Conservation (phyloP, 2,329 filamentous ascomycete genomes). For the Fusarium pseudoanthophilum region DNA sequence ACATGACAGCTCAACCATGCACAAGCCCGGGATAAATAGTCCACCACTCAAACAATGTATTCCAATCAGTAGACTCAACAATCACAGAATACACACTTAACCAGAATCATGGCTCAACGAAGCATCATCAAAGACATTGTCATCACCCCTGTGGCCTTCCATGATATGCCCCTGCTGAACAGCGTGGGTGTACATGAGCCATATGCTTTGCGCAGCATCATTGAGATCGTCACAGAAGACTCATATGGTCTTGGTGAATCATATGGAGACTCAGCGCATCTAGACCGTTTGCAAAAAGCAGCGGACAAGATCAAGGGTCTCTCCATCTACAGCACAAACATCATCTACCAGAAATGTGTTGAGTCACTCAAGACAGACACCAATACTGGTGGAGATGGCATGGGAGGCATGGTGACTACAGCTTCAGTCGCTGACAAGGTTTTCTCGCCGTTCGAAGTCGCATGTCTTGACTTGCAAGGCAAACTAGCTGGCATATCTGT, state of each 20-base stretch:
- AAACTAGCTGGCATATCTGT: slow-evolving; percentile 54
- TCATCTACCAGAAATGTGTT: slow-evolving; percentile 85
- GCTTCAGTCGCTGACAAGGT: slow-evolving; percentile 55
- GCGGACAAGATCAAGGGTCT: slow-evolving; percentile 47
- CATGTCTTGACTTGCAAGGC: slow-evolving; percentile 55
- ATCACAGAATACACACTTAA: background rate
- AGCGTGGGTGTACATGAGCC: slow-evolving; percentile 57
- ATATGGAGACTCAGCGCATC: slow-evolving; percentile 53
- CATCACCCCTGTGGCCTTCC: slow-evolving; percentile 57
- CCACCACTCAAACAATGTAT: slow-evolving; percentile 26
- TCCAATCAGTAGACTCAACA: background rate
- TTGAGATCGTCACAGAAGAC: slow-evolving; percentile 51
- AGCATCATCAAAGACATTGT: slow-evolving; percentile 51
- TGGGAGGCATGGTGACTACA: slow-evolving; percentile 61
- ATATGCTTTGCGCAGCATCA: slow-evolving; percentile 55
- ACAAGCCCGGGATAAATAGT: slow-evolving; percentile 25
- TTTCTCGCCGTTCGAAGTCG: slow-evolving; percentile 56
- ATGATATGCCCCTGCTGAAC: slow-evolving; percentile 57
- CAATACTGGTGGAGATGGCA: slow-evolving; percentile 63
- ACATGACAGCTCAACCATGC: background rate
- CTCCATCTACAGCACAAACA: slow-evolving; percentile 73
- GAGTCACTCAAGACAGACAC: slow-evolving; percentile 72
- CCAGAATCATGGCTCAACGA: slow-evolving; percentile 41
- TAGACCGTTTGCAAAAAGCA: slow-evolving; percentile 48
- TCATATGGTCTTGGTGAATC: slow-evolving; percentile 54